Conservation (phyloP, 2,329 filamentous ascomycete genomes). For the Colletotrichum neosansevieriae region DNA sequence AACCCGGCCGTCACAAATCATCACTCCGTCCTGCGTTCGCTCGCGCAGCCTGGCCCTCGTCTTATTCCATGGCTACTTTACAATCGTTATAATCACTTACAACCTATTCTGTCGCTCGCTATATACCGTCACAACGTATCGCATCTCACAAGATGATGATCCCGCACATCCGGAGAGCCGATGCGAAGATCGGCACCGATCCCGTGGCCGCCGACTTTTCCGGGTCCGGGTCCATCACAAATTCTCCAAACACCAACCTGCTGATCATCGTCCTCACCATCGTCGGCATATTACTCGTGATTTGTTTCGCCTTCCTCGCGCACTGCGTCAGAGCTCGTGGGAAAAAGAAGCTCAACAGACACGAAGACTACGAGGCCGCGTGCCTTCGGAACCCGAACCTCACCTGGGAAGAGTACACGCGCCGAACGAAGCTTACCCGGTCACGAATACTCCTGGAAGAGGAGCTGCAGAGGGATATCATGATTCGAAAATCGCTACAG, state of each 20-base stretch:
- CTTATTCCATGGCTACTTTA: slow-evolving; percentile 20
- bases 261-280: slow-evolving; percentile 24
- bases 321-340: not conserved
- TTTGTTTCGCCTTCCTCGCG: not conserved
- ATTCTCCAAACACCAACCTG: not conserved
- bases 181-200: slow-evolving; percentile 22
- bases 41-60: not conserved
- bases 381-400: slow-evolving; percentile 32
- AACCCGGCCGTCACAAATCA: slow-evolving; percentile 15
- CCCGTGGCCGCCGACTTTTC: slow-evolving; percentile 30
- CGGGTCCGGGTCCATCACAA: not conserved
- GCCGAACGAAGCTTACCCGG: slow-evolving; percentile 24
- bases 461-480: slow-evolving; percentile 26
- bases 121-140: not conserved
- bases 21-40: not conserved
- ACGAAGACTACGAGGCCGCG: slow-evolving; percentile 21
- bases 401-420: slow-evolving; percentile 28
- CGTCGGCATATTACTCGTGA: not conserved
- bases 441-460: slow-evolving; percentile 32
- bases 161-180: slow-evolving; percentile 16
- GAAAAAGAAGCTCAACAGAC: not conserved
- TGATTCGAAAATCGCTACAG: slow-evolving; percentile 36
- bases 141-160: slow-evolving; percentile 17
- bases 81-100: slow-evolving; percentile 19
- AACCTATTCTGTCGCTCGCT: slow-evolving; percentile 21